A percentile compares a stretch with the other conserved stretches of the same genome.
phyloP scores from a whole-genome alignment of 768 basidiomycete genomes.

The Pulveroboletus sp. region DNA sequence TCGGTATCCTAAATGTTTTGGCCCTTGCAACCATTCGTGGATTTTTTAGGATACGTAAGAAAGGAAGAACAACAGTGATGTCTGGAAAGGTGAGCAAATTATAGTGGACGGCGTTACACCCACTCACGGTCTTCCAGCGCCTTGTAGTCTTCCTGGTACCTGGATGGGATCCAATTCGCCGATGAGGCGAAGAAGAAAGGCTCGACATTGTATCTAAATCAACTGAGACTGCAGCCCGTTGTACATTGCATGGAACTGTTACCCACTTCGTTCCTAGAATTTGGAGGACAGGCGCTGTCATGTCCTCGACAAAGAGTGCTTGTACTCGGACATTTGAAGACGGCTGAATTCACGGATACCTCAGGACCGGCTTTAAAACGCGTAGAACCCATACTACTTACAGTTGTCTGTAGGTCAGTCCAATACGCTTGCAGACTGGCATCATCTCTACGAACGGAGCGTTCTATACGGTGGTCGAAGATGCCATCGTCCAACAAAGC shows the following conservation, averaged over 20 bases:
- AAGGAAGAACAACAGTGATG: conserved; percentile 41
- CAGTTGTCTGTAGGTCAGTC: conserved; percentile 23
- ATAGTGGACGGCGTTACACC: not conserved
- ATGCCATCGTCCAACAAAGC: conserved; percentile 13
- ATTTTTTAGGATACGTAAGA: conserved; percentile 37
- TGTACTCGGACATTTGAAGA: conserved; percentile 28
- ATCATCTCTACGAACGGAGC: conserved; percentile 14
- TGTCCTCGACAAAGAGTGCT: conserved; percentile 38
- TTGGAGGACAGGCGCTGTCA: conserved; percentile 33
- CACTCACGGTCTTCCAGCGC: conserved; percentile 38
- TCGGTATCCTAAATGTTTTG: conserved; percentile 17
- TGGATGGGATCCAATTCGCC: conserved; percentile 39
- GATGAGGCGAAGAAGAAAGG: conserved; percentile 45
- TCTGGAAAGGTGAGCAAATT: conserved; percentile 26
- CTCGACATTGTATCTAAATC: conserved; percentile 37
- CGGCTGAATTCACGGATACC: conserved; percentile 16
- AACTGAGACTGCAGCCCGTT: conserved; percentile 1
- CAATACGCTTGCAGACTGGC: conserved; percentile 24
- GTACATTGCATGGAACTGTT: too few relatives aligned
- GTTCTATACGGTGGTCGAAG: conserved; percentile 16
- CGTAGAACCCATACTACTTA: conserved; percentile 10
- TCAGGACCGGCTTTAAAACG: not conserved
- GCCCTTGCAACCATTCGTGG: conserved; percentile 18
- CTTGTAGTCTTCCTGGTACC: conserved; percentile 37
- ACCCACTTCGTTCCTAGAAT: conserved; percentile 40